phyloP scores from a whole-genome alignment of 1,284 basidiomycete genomes.

The Coriolopsis trogii region DNA sequence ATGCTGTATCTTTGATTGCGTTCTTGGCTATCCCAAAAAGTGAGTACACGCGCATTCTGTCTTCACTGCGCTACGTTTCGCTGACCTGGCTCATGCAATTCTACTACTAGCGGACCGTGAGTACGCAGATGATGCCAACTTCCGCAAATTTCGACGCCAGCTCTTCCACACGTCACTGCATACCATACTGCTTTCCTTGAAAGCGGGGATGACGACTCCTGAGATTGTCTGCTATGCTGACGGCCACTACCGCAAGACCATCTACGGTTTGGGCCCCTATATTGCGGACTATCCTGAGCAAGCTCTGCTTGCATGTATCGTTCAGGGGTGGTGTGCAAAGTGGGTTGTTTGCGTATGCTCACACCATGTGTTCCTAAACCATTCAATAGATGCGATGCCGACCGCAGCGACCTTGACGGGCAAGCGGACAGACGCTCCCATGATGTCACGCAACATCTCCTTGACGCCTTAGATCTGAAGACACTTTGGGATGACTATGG shows the following conservation, averaged over 20 bases:
- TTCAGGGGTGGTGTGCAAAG: slow-evolving; percentile 21
- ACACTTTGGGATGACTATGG: neutral
- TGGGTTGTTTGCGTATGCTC: neutral
- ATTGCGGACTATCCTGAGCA: slow-evolving; percentile 25
- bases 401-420: neutral
- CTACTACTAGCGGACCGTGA: slow-evolving; percentile 1
- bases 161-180: slow-evolving; percentile 12
- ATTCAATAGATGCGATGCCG: neutral
- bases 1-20: slow-evolving; percentile 16
- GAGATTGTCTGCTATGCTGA: slow-evolving; percentile 8
- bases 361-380: neutral
- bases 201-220: slow-evolving; percentile 5
- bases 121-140: neutral
- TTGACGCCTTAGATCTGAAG: neutral
- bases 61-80: too few relatives aligned
- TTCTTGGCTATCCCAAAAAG: slow-evolving; percentile 25
- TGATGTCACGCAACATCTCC: neutral
- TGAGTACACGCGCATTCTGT: too few relatives aligned
- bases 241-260: slow-evolving; percentile 3
- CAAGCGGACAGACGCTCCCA: neutral
- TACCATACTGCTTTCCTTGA: slow-evolving; percentile 4
- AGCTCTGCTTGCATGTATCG: slow-evolving; percentile 7
- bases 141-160: slow-evolving; percentile 11
- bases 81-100: neutral
- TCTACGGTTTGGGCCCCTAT: slow-evolving; percentile 17